Percentiles rank a stretch among this genome's conserved stretches.
phyloP scores from a whole-genome alignment of 208 protist genomes.

The Leishmania major region DNA sequence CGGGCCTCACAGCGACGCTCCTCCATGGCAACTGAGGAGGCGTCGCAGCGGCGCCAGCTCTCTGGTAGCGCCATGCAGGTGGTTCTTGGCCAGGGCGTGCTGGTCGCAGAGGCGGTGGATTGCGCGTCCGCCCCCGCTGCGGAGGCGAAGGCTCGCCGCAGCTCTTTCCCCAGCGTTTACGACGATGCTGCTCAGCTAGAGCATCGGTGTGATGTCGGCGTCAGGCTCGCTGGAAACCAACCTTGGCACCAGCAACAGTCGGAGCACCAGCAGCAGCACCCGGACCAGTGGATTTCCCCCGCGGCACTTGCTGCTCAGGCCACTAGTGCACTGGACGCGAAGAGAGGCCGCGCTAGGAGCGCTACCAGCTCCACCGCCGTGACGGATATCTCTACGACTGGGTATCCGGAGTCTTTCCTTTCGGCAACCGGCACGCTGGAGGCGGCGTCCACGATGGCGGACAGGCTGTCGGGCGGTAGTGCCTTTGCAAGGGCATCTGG shows the following conservation, averaged over 20 bases:
- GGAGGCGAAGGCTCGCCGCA: neutral
- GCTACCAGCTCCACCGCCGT: neutral
- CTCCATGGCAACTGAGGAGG: constrained; percentile 25
- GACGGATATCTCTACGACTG: neutral
- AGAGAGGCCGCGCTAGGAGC: neutral
- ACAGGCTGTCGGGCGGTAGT: neutral
- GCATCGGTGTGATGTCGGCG: neutral
- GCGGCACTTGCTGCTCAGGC: neutral
- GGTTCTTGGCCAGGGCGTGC: neutral
- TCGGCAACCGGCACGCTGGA: neutral
- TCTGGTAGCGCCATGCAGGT: neutral
- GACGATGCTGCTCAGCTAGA: neutral
- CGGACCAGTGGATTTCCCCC: neutral
- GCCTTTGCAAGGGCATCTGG: neutral
- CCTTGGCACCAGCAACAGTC: neutral
- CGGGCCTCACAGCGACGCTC: constrained; percentile 21
- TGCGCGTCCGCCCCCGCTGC: neutral
- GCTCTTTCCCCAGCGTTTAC: too few species aligned
- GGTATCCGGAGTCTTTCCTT: neutral
- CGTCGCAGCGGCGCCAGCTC: constrained; percentile 2
- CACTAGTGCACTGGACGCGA: neutral
- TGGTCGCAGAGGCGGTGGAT: neutral
- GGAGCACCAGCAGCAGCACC: neutral
- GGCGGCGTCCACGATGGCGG: neutral
- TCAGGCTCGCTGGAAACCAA: neutral